A percentile compares a stretch with the other conserved stretches of the same genome.
phyloP scores from a whole-genome alignment of 2,329 filamentous ascomycete genomes.

The Clarireedia hainanense region DNA sequence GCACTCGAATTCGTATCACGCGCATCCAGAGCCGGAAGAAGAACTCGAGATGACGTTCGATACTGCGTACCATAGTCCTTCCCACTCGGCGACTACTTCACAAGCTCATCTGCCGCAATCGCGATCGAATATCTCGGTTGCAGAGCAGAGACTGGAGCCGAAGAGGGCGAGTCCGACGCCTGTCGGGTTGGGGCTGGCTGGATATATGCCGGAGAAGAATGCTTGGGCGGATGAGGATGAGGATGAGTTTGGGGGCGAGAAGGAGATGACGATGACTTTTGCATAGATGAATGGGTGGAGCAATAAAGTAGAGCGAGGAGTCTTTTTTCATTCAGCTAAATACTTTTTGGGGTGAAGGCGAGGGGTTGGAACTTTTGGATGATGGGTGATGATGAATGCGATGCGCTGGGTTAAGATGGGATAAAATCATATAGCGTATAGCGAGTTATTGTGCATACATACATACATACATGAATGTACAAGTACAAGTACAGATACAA shows the following conservation, averaged over 20 bases:
- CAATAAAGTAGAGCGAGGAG: not conserved
- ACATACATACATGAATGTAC: too few species aligned
- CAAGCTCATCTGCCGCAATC: constrained; percentile 11
- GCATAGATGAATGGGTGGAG: constrained; percentile 29
- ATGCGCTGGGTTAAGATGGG: not conserved
- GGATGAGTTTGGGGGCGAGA: constrained; percentile 62
- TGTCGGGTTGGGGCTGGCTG: not conserved
- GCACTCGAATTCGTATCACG: constrained; percentile 10
- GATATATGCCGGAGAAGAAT: constrained; percentile 37
- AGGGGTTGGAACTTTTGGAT: not conserved
- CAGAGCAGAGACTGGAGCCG: constrained; percentile 31
- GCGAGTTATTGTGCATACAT: too few species aligned
- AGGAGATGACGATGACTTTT: constrained; percentile 77
- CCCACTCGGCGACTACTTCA: constrained; percentile 15
- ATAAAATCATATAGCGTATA: not conserved
- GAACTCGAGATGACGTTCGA: constrained; percentile 67
- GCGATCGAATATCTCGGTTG: not conserved
- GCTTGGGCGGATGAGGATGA: constrained; percentile 67
- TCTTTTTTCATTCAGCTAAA: not conserved
- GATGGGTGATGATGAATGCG: not conserved
- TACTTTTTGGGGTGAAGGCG: not conserved
- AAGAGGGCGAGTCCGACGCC: constrained; percentile 40
- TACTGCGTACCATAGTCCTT: constrained; percentile 38
- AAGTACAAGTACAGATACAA: too few species aligned
- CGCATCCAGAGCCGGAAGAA: constrained; percentile 28